A percentile compares a stretch with the other conserved stretches of the same genome.
These are phyloP conservation scores for Colletotrichum abscissum DNA, from an alignment of 2,329 filamentous ascomycete genomes.

Conservation along the genomic window DNA sequence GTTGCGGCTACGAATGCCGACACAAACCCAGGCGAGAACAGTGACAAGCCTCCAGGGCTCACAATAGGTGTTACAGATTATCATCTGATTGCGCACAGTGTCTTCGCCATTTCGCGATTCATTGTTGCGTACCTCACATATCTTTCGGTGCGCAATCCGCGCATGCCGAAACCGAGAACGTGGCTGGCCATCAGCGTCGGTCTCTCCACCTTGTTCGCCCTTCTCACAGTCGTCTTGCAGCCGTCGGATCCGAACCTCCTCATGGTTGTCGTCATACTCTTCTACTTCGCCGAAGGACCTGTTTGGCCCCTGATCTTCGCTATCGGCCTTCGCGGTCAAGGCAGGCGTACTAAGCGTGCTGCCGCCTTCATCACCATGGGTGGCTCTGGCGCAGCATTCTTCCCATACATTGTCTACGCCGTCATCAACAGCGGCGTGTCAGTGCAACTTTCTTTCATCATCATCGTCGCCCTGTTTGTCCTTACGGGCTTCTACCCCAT, in stretches of 20 bases:
- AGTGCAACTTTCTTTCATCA: conserved; percentile 72
- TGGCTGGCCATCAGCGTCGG: conserved; percentile 73
- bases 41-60: conserved; percentile 56
- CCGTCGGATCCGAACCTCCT: conserved; percentile 60
- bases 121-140: conserved; percentile 73
- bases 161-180: conserved; percentile 74
- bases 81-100: conserved; percentile 77
- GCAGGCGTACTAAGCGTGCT: conserved; percentile 82
- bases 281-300: conserved; percentile 85
- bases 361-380: conserved; percentile 83
- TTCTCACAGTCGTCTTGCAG: conserved; percentile 59
- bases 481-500: conserved; percentile 60
- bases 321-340: conserved; percentile 82
- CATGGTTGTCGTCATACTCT: conserved; percentile 72
- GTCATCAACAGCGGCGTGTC: conserved; percentile 70
- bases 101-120: conserved; percentile 81
- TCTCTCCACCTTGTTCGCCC: conserved; percentile 68
- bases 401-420: conserved; percentile 79
- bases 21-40: conserved; percentile 57
- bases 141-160: conserved; percentile 57
- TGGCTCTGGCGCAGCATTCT: conserved; percentile 77
- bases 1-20: conserved; percentile 40
- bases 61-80: conserved; percentile 70
- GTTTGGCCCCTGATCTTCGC: conserved; percentile 87
- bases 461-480: conserved; percentile 67